Evolutionary conservation across 2,329 filamentous ascomycete genomes (phyloP), one percentile per base, ranked within the genome.

Genomic region (Hawksworthiomyces lignivorus): DNA sequence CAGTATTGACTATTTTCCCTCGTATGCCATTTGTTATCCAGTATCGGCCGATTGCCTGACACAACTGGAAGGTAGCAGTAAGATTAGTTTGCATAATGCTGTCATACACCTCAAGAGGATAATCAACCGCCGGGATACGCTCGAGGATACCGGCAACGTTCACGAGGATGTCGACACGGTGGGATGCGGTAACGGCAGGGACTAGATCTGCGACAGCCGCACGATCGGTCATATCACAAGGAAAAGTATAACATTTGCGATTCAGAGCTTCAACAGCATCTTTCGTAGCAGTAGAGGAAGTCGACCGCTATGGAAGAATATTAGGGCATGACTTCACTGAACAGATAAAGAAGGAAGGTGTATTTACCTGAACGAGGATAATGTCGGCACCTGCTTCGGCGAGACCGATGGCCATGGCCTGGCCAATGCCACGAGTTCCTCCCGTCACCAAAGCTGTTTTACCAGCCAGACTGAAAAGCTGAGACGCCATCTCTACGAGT

Each of bases 131-230:
- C 0, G 78, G 75, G 56, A 82, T 76, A 22, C 80, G 66, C 43
- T 70, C 64, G 53, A 84, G 80, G 50, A 84, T 81, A n/a, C 80
- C 80, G 14, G 75, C 80, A 58, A 76, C 79, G 56, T 80, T 83
- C 47, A 83, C 60, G 6, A 84, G 68, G 51, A 84, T 78, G 28
- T 42, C 39, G 55, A 40, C 38, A 17, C 38, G 38, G 21, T 40
- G 77, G 63, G 44, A 82, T 46, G 36, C 55, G 49, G 41, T 55
- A 50, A 15, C 49, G 50, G 34, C 52, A 48, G 17, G 46, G n/a
- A 55, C 29, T n/a, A 32, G 34, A 10, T 18, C 34, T 2, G 35
- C 27, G 2, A 46, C 14, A 26, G 39, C 44, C 10, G 29, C 38
- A 28, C 35, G 20, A 29, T 41, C 15, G 26, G 29, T 36, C 12